Evolutionary conservation across 108 stramenopile species (phyloP).

Genomic region (Skeletonema menzelii): DNA sequence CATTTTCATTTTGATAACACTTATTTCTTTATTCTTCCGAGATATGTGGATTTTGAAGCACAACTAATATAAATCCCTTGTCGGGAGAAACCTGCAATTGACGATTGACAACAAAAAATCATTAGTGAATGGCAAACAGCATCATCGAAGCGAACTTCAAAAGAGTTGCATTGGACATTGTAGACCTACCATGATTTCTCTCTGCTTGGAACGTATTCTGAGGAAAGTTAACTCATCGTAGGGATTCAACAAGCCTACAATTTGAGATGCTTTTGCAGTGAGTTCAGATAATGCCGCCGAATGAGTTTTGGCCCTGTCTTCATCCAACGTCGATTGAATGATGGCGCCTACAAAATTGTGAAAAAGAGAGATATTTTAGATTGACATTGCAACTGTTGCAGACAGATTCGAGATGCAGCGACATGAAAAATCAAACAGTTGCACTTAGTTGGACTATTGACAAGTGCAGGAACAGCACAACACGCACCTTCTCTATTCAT

Average conservation of each 20-base stretch:
- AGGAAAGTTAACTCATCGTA: slow-evolving; percentile 54
- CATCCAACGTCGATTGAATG: slow-evolving; percentile 50
- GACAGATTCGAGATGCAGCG: background rate
- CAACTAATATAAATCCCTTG: slow-evolving; percentile 48
- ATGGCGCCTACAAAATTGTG: slow-evolving; percentile 30
- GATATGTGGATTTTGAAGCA: slow-evolving; percentile 45
- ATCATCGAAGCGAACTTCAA: background rate
- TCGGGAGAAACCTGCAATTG: slow-evolving; percentile 44
- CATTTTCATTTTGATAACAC: background rate
- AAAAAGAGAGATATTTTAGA: background rate
- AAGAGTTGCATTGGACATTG: background rate
- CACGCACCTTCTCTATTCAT: slow-evolving; percentile 41
- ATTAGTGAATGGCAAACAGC: background rate
- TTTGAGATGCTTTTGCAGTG: slow-evolving; percentile 36
- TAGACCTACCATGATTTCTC: slow-evolving; percentile 53
- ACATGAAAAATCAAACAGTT: background rate
- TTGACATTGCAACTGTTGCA: too few relatives aligned
- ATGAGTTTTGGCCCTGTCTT: slow-evolving; percentile 40
- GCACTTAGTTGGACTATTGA: too few relatives aligned
- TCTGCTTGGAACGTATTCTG: slow-evolving; percentile 50
- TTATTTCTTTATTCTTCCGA: slow-evolving; percentile 9
- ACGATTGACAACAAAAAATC: background rate
- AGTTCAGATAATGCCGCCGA: slow-evolving; percentile 42
- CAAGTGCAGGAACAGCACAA: background rate
- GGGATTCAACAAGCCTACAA: slow-evolving; percentile 30